Evolutionary conservation across 495 filamentous ascomycete species (phyloP), one percentile per base, ranked within the genome.

Genomic region (Hyaloscypha finlandica): DNA sequence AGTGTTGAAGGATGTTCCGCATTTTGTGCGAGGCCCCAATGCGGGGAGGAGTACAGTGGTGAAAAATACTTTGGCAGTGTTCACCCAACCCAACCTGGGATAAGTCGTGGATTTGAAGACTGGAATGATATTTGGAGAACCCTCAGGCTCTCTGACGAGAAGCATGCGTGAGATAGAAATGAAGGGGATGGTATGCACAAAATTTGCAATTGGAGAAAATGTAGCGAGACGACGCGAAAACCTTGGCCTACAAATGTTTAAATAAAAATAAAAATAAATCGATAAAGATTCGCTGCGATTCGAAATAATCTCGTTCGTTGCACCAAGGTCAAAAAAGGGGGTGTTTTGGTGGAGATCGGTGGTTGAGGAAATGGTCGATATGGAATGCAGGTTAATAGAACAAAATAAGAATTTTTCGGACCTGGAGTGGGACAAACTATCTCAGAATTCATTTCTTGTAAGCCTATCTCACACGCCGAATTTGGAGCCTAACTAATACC

Each of bases 361-460:
- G 3, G 16, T 29, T 59, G 5, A n/a, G n/a, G 11, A 59, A 59
- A 37, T 59, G 57, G 57, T 8, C 22, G 30, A 29, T 29, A 56
- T 56, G 53, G 9, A 30, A 9, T 25, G 30, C 11, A n/a, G 58
- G 53, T 57, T 37, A 62, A 73, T 71, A 68, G 54, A 63, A 45
- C 55, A 37, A 70, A 72, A 68, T 68, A 70, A 66, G 52, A 2
- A 31, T 8, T 56, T 65, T 61, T 61, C 33, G 4, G 29, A 22
- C 12, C 59, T 70, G 75, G 75, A 74, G 75, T 75, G 74, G 72
- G 71, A 74, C 70, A 74, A 71, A 63, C 70, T 77, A 75, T 58
- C 66, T 70, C 73, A 76, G 75, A 74, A 76, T 75, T 70, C 74
- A 75, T 74, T 75, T 77, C 75, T 77, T 77, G 75, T 65, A 65